Evolutionary conservation across 1,284 basidiomycete genomes (phyloP), one percentile per base, ranked within the genome.

Genomic region (Cutaneotrichosporon cutaneum): DNA sequence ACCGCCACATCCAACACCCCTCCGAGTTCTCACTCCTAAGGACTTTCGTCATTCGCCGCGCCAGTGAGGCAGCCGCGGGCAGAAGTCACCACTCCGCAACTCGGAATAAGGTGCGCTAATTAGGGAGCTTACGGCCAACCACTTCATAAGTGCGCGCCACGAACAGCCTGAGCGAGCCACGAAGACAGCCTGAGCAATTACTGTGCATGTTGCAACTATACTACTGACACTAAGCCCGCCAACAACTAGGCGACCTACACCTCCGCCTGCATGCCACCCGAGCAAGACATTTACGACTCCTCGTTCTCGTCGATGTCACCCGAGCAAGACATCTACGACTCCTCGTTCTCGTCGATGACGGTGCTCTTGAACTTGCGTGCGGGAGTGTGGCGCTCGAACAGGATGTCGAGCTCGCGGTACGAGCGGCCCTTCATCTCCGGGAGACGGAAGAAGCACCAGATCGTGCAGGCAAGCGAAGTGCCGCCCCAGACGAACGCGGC

Each of bases 361-460:
- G 74, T 76, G 6, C 54, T 65, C 54, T 67, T 58, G 62, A 78
- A 79, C 67, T 78, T 71, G 56, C 77, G 63, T 8, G 77, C 76
- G 10, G 73, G 59, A 2, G 75, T 64, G 48, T 67, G 64, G 44
- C 70, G 68, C 59, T 70, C 68, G 63, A 78, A 79, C 30, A 79
- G 65, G 47, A 77, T 66, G 59, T 79, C 77, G 21, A 78, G 68
- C 50, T 77, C 75, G 48, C 71, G 68, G 70, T 72, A 78, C 5
- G 77, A 76, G 32, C 79, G 64, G n/a, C 70, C 74, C 62, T 71
- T 74, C 60, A 61, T 71, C 67, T 82, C 81, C 16, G 81, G 81
- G 0, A 81, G 62, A 53, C 70, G 66, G 70, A 76, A 76, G 67
- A 66, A 77, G 27, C 70, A 65, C 44, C 64, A 58, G 27, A 71